Percentiles rank a stretch among this genome's conserved stretches.
Conservation (phyloP, 495 filamentous ascomycete genomes). For the Talaromyces stipitatus region DNA sequence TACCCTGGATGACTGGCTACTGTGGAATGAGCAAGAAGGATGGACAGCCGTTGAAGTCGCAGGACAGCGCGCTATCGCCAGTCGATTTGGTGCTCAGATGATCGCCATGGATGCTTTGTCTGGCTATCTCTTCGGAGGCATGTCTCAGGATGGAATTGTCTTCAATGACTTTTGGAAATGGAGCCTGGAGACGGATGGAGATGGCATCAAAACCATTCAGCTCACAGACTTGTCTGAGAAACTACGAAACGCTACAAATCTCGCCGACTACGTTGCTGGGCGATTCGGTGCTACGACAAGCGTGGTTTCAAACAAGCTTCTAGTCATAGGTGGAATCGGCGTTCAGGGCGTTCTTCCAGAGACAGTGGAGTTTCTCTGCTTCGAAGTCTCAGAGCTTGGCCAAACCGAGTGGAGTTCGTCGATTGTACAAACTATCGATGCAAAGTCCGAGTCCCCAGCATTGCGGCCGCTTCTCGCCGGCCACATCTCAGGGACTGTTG, state of each 20-base stretch:
- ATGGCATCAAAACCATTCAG: constrained; percentile 20
- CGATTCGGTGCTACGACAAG: constrained; percentile 26
- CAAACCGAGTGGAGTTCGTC: constrained; percentile 8
- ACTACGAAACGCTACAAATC: constrained; percentile 12
- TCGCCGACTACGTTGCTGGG: constrained; percentile 16
- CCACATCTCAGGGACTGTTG: constrained; percentile 43
- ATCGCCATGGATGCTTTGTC: constrained; percentile 24
- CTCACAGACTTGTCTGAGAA: constrained; percentile 17
- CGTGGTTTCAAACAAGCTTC: constrained; percentile 28
- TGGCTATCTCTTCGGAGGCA: constrained; percentile 64
- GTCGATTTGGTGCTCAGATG: constrained; percentile 55
- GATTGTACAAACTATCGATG: constrained; percentile 13
- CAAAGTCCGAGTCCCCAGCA: constrained; percentile 11
- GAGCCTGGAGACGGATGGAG: constrained; percentile 25
- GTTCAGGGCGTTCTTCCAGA: constrained; percentile 20
- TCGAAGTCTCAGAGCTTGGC: constrained; percentile 13
- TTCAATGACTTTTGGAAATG: constrained; percentile 52
- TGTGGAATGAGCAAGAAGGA: constrained; percentile 51
- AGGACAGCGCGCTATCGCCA: constrained; percentile 21
- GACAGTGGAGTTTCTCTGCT: constrained; percentile 28
- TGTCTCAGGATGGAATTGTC: constrained; percentile 51
- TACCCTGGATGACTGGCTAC: constrained; percentile 52
- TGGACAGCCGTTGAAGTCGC: constrained; percentile 42
- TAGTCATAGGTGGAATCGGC: constrained; percentile 35
- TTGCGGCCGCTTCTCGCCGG: constrained; percentile 61